A percentile compares a stretch with the other conserved stretches of the same genome.
phyloP scores from a whole-genome alignment of 305 asterid species.

The Fraxinus sp. region DNA sequence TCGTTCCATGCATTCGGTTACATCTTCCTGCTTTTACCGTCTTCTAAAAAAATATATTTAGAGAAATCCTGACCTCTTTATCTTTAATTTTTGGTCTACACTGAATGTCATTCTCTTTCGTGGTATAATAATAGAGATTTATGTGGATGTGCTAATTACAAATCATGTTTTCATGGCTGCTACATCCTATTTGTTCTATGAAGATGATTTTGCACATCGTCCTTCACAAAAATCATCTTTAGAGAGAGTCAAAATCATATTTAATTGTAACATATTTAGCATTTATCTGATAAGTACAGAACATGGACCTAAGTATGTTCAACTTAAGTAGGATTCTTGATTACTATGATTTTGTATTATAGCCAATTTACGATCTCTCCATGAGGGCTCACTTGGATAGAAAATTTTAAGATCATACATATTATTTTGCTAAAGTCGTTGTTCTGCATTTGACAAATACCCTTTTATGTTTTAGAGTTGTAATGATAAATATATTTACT shows the following conservation, averaged over 20 bases:
- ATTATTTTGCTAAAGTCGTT: background rate
- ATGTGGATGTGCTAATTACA: background rate
- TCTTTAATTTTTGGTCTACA: background rate
- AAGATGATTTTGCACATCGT: background rate
- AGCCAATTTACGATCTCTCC: background rate
- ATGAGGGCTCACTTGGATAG: background rate
- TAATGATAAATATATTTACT: background rate
- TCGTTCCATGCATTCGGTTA: background rate
- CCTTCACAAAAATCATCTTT: background rate
- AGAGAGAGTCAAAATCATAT: background rate
- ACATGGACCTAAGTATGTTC: background rate
- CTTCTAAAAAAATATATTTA: background rate
- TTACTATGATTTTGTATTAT: background rate
- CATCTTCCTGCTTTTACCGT: background rate
- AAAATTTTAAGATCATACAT: background rate
- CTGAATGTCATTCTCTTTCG: background rate
- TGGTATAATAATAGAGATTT: background rate
- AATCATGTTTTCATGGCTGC: background rate
- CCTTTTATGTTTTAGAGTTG: background rate
- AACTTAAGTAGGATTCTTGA: background rate
- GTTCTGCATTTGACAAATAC: background rate
- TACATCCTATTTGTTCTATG: slow-evolving; percentile 1
- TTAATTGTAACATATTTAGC: background rate
- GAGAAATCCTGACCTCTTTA: background rate
- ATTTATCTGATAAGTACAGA: background rate